These are phyloP conservation scores for Macrotyloma uniflorum DNA, from an alignment of 306 rosid genomes.

Conservation along the genomic window DNA sequence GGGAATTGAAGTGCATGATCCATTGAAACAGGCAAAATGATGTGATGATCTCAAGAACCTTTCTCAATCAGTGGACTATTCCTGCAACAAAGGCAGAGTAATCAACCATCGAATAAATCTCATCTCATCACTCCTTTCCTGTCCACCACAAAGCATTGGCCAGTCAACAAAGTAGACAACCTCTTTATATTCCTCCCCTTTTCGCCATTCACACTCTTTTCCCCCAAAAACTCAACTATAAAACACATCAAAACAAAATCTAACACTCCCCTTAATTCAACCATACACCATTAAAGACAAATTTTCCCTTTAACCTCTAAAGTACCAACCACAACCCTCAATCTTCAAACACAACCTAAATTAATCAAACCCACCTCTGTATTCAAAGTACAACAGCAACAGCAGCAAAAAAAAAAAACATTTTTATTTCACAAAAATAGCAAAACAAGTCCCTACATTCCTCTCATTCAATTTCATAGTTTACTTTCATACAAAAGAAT, in stretches of 20 bases:
- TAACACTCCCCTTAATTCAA: no score
- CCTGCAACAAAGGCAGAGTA: no score
- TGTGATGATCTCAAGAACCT: no score
- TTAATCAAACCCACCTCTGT: background rate
- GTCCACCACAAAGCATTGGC: no score
- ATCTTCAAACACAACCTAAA: background rate
- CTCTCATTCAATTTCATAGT: background rate
- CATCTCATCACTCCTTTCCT: no score
- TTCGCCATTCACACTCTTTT: background rate
- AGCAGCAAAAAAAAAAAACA: background rate
- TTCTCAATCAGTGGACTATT: no score
- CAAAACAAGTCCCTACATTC: background rate
- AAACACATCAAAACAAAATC: background rate
- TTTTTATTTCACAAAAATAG: background rate
- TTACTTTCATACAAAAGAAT: background rate
- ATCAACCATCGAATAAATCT: no score
- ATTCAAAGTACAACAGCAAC: background rate
- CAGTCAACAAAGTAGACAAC: no score
- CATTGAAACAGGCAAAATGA: no score
- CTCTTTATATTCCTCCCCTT: no score
- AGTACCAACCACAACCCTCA: background rate
- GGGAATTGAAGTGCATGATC: no score
- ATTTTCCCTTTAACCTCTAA: conserved; percentile 33
- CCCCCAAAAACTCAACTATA: no score
- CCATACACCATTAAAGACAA: conserved; percentile 16